Percentiles rank a stretch among this genome's conserved stretches.
Evolutionary conservation across 2,329 filamentous ascomycete genomes (phyloP).

Genomic region (Epichloe brachyelytri): DNA sequence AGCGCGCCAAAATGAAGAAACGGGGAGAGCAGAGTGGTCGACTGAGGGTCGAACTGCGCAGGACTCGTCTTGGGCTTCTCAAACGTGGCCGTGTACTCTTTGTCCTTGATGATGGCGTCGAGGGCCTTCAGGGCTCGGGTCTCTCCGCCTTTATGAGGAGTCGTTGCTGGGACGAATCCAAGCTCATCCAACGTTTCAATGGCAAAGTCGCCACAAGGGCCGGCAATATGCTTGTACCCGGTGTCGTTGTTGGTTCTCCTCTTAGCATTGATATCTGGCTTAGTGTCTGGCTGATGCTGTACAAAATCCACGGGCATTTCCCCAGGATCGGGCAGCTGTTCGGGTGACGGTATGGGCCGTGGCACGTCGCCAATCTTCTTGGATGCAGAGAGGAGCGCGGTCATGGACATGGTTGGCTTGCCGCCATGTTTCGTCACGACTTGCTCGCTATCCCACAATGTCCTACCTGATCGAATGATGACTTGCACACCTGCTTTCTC

Average conservation of each 20-base stretch:
- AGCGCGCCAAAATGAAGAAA: constrained; percentile 64
- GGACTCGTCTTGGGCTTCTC: constrained; percentile 66
- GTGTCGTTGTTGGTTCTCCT: constrained; percentile 40
- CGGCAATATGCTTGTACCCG: constrained; percentile 48
- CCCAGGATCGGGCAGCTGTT: constrained; percentile 49
- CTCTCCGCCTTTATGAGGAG: constrained; percentile 60
- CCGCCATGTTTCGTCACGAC: constrained; percentile 51
- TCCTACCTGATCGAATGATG: constrained; percentile 50
- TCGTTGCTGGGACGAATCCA: constrained; percentile 51
- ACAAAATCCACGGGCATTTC: constrained; percentile 46
- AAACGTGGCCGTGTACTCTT: constrained; percentile 59
- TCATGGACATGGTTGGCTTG: constrained; percentile 63
- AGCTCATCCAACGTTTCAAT: constrained; percentile 61
- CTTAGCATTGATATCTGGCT: constrained; percentile 47
- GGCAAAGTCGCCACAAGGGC: constrained; percentile 55
- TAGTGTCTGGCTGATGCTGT: constrained; percentile 35
- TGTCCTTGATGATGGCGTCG: constrained; percentile 44
- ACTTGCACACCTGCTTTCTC: constrained; percentile 54
- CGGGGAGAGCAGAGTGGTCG: constrained; percentile 61
- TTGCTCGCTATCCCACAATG: constrained; percentile 61
- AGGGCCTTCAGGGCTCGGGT: constrained; percentile 46
- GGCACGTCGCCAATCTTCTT: constrained; percentile 49
- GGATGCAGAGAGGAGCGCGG: constrained; percentile 50
- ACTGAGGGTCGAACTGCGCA: constrained; percentile 58
- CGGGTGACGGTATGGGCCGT: constrained; percentile 47